phyloP scores from a whole-genome alignment of 768 basidiomycete genomes.

The Pholiota conissans region DNA sequence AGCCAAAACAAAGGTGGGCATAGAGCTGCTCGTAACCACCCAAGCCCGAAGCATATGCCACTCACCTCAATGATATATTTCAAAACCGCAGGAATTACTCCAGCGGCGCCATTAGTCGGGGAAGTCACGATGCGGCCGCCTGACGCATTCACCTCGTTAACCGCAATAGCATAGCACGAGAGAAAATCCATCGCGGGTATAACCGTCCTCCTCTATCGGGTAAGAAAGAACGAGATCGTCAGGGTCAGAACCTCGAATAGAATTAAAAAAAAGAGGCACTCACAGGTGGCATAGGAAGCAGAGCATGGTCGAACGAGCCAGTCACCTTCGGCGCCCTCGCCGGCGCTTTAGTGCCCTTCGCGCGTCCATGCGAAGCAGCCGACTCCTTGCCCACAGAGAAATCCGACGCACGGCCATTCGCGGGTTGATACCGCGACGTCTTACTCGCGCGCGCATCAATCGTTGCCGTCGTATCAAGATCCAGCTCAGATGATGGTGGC shows the following conservation, averaged over 20 bases:
- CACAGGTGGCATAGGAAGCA: conserved; percentile 83
- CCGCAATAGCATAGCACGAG: conserved; percentile 91
- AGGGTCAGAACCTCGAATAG: neutral
- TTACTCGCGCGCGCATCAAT: neutral
- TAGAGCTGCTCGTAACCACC: conserved; percentile 1
- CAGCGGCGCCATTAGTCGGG: conserved; percentile 91
- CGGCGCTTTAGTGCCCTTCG: conserved; percentile 1
- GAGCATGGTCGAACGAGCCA: conserved; percentile 77
- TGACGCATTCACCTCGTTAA: conserved; percentile 92
- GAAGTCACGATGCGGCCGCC: conserved; percentile 95
- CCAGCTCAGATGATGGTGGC: conserved; percentile 10
- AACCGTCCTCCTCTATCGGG: conserved; percentile 68
- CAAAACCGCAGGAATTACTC: conserved; percentile 89
- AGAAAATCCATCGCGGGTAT: conserved; percentile 95
- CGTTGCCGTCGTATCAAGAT: neutral
- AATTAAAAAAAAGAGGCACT: conserved; percentile 23
- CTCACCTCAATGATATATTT: conserved; percentile 85
- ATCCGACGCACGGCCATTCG: neutral
- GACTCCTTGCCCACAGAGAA: neutral
- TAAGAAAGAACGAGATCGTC: neutral
- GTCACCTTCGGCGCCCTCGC: conserved; percentile 48
- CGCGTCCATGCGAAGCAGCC: neutral
- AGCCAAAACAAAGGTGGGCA: conserved; percentile 1
- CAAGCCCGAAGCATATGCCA: neutral
- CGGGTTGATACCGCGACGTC: neutral